Evolutionary conservation across 163 green algal genomes (phyloP), one percentile per base, ranked within the genome.

Genomic region (Prototheca wickerhamii): DNA sequence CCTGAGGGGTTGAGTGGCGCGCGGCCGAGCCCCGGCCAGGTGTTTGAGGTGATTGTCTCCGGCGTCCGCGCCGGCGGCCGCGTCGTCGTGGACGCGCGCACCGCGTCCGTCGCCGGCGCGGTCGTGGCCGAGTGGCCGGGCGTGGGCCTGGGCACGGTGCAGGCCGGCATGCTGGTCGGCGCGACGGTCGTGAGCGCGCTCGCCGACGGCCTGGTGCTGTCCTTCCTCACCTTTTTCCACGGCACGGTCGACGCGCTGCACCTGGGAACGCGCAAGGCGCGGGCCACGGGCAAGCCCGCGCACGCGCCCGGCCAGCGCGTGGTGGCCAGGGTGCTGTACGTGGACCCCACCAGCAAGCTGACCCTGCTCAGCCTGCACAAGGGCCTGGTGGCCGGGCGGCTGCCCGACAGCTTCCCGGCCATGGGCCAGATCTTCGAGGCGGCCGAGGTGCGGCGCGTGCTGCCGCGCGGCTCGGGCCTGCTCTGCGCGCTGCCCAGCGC

Each of bases 191-290:
- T 56, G 43, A 63, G 69, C 55, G 68, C 90, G 44, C 69, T 87
- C 15, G 69, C 67, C 12, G 89, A 96, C 70, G 92, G 92, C 8
- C 70, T 97, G 17, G 50, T 85, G 18, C 66, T 93, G 17, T 84
- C 69, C 60, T 96, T 98, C 68, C 75, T 95, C 28, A 89, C 77
- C 37, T 95, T 86, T 73, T 96, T 97, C 72, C 84, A 81, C 55
- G 92, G 86, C 61, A 92, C 82, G 2, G 71, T 96, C 10, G 89
- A 96, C 75, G 61, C 65, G 29, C 92, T 89, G 67, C 89, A 96
- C 68, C 74, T 97, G 10, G 59, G 63, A 44, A 42, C 50, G 21
- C 25, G 60, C n/a, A 25, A 42, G 2, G 35, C 49, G 31, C 7
- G 17, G 56, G 18, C 25, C 5, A 66, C 68, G 8, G 21, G 4